These are phyloP conservation scores for Penicillium subrubescens DNA, from an alignment of 495 filamentous ascomycete genomes.

Conservation along the genomic window DNA sequence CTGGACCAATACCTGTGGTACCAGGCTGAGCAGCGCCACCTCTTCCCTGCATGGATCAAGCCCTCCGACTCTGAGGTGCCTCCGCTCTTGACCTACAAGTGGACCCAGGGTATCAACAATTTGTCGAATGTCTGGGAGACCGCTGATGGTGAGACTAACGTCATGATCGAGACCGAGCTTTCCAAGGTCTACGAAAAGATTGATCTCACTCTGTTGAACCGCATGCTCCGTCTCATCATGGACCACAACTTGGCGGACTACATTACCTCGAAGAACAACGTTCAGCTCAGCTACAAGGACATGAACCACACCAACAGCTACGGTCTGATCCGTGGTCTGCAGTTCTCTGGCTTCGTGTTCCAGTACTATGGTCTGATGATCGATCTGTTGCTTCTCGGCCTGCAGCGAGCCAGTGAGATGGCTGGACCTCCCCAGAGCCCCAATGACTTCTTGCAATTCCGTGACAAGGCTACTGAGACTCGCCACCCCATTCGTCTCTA, in stretches of 20 bases:
- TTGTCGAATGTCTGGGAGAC: conserved; percentile 97
- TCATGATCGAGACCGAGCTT: conserved; percentile 97
- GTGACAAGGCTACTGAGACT: conserved; percentile 85
- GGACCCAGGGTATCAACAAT: conserved; percentile 99
- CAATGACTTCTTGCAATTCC: conserved; percentile 98
- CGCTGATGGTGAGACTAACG: conserved; percentile 93
- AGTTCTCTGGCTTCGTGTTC: conserved; percentile 98
- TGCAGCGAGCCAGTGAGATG: conserved; percentile 95
- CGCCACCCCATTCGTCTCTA: conserved; percentile 95
- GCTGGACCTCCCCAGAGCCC: conserved; percentile 94
- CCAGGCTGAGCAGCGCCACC: conserved; percentile 95
- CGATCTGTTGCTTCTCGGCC: conserved; percentile 87
- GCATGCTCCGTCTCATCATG: conserved; percentile 94
- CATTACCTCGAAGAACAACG: conserved; percentile 99
- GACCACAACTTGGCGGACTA: conserved; percentile 99
- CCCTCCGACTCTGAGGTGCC: conserved; percentile 98
- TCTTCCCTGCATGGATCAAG: conserved; percentile 99
- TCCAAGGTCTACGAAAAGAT: conserved; percentile 99
- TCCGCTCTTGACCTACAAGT: conserved; percentile 96
- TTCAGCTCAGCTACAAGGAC: conserved; percentile 98
- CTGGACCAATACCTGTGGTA: conserved; percentile 99
- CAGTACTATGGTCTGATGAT: conserved; percentile 98
- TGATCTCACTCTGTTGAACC: conserved; percentile 93
- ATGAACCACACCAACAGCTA: conserved; percentile 99
- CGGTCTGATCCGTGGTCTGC: conserved; percentile 94